Conservation (phyloP, 192 early-diverging fungal species). For the Coemansia sp. region DNA sequence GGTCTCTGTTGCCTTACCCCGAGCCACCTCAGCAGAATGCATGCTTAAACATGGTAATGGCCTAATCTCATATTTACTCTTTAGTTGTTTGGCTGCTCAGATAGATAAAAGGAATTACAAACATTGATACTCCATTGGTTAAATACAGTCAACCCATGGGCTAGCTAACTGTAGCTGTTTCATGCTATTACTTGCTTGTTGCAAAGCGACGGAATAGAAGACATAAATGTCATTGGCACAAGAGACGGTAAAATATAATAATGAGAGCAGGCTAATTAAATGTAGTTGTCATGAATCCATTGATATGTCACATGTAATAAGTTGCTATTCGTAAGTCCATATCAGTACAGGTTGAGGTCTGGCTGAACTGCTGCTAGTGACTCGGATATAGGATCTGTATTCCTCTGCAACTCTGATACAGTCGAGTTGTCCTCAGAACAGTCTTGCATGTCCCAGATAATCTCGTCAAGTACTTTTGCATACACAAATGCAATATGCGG, state of each 20-base stretch:
- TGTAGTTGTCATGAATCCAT: neutral
- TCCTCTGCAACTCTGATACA: neutral
- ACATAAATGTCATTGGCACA: too few relatives aligned
- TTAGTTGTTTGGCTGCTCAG: too few relatives aligned
- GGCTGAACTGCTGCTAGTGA: neutral
- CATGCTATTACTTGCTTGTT: too few relatives aligned
- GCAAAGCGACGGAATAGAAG: too few relatives aligned
- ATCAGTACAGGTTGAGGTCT: neutral
- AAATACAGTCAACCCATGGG: too few relatives aligned
- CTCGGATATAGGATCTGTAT: neutral
- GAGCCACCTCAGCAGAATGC: too few relatives aligned
- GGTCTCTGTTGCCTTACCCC: too few relatives aligned
- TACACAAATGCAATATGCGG: neutral
- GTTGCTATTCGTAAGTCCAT: neutral
- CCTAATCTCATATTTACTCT: too few relatives aligned
- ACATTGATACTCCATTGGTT: too few relatives aligned
- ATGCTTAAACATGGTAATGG: too few relatives aligned
- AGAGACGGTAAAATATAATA: neutral
- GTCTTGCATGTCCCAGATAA: neutral
- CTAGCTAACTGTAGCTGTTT: too few relatives aligned
- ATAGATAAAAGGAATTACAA: too few relatives aligned
- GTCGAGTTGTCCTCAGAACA: neutral
- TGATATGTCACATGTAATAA: neutral
- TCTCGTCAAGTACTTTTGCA: neutral
- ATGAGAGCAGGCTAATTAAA: neutral